Percentiles rank a stretch among this genome's conserved stretches.
These are phyloP conservation scores for Kalmanozyma brasiliensis DNA, from an alignment of 1,284 basidiomycete genomes.

Conservation along the genomic window DNA sequence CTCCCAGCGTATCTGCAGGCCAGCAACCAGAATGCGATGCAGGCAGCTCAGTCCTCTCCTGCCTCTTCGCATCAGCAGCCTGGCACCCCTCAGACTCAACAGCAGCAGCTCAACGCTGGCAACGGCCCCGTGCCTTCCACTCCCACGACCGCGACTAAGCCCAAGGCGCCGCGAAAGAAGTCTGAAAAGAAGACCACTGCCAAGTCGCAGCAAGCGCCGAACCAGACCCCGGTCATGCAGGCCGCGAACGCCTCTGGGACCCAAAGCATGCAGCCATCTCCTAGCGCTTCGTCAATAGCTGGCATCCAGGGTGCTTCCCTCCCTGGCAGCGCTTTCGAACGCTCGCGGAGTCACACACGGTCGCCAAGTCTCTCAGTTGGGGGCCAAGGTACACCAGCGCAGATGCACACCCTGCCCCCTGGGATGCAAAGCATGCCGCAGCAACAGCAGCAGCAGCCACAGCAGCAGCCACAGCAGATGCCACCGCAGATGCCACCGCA, in stretches of 20 bases:
- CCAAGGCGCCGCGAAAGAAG: slow-evolving; percentile 46
- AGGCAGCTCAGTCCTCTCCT: slow-evolving; percentile 34
- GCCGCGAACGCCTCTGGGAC: slow-evolving; percentile 28
- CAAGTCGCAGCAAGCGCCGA: slow-evolving; percentile 28
- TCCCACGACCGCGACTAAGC: slow-evolving; percentile 34
- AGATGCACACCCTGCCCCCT: slow-evolving; percentile 41
- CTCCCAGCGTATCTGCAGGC: slow-evolving; percentile 43
- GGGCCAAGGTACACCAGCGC: slow-evolving; percentile 40
- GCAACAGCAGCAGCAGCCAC: slow-evolving; percentile 20
- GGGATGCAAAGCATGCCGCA: slow-evolving; percentile 28
- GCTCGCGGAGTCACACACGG: slow-evolving; percentile 52
- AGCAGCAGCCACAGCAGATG: slow-evolving; percentile 8
- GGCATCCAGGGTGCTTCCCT: slow-evolving; percentile 42
- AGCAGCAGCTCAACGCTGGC: slow-evolving; percentile 21
- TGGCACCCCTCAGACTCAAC: slow-evolving; percentile 33
- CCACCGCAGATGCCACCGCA: slow-evolving; percentile 19
- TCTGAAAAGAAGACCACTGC: slow-evolving; percentile 41
- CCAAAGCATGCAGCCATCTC: slow-evolving; percentile 37
- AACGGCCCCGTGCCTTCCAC: slow-evolving; percentile 31
- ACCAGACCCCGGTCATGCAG: slow-evolving; percentile 47
- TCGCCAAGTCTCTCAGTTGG: slow-evolving; percentile 49
- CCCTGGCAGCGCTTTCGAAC: slow-evolving; percentile 41
- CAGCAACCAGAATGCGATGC: slow-evolving; percentile 26
- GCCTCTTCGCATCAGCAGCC: slow-evolving; percentile 31
- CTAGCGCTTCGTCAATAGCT: slow-evolving; percentile 40